A percentile compares a stretch with the other conserved stretches of the same genome.
Evolutionary conservation across 192 early-diverging fungal species (phyloP).

Genomic region (Mortierella claussenii): DNA sequence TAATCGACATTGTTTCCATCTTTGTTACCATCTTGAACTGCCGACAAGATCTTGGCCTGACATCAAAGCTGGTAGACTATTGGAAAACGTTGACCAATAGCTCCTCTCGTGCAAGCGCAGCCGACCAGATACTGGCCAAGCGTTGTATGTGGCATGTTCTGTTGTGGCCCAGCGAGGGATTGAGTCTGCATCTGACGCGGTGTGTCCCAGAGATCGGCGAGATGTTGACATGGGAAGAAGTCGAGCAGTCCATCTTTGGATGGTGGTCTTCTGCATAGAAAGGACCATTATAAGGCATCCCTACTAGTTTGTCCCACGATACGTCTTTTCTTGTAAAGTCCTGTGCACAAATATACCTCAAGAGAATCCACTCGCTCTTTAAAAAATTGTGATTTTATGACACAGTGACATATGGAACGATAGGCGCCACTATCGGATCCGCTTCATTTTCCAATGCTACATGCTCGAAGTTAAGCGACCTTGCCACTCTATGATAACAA

Average conservation of each 20-base stretch:
- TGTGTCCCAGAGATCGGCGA: conserved; percentile 48
- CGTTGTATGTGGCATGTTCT: conserved; percentile 55
- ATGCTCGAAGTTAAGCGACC: conserved; percentile 18
- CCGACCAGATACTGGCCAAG: background rate
- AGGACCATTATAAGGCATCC: no score
- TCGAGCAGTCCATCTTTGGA: conserved; percentile 48
- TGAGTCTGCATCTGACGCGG: conserved; percentile 28
- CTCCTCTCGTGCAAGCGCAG: background rate
- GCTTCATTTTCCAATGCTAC: background rate
- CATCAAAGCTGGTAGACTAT: background rate
- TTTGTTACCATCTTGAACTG: conserved; percentile 48
- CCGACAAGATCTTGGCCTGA: conserved; percentile 13
- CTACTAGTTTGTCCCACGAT: no score
- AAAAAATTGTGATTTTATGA: background rate
- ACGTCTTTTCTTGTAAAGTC: no score
- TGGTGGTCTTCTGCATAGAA: no score
- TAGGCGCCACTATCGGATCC: background rate
- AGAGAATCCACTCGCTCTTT: no score
- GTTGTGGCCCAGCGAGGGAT: conserved; percentile 52
- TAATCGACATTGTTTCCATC: conserved; percentile 47
- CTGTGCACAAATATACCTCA: no score
- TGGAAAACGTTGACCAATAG: conserved; percentile 19
- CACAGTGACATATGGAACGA: background rate
- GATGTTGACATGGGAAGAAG: conserved; percentile 51
- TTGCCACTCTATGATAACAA: conserved; percentile 15